Evolutionary conservation across 768 basidiomycete genomes (phyloP), one percentile per base, ranked within the genome.

Genomic region (Fibroporia radiculosa): DNA sequence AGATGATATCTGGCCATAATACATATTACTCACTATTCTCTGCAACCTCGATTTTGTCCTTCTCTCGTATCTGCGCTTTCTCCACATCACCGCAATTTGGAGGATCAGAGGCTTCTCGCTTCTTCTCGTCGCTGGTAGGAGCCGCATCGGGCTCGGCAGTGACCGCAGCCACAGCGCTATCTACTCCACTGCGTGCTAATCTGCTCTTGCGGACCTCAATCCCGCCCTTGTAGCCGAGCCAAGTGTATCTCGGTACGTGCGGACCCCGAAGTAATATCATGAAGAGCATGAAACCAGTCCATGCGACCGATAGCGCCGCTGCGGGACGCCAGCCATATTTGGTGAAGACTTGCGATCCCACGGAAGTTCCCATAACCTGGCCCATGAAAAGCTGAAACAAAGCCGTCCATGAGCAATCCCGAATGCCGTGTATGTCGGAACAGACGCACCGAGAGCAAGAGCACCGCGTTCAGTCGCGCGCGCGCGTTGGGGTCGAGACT

Each of bases 351-450:
- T 74, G 61, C 0, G 85, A 83, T 24, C 86, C 82, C 0, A 82
- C 80, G 0, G 83, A 72, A 0, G 87, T 89, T 14, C 89, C 89
- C 63, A 84, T 80, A 8, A 90, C 83, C 66, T 91, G 87, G 0
- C 89, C 89, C 19, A 85, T 71, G 61, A 88, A 87, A 24, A 84
- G 50, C 65, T 70, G 42, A 20, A 11, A 29, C n/a, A 19, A 5
- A 6, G 7, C 4, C 16, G 14, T 25, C 8, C 23, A 18, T 25
- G 23, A 12, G 40, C 27, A 32, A 27, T 40, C 22, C 18, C 23
- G 18, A 24, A 22, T 35, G 3, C 13, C 12, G 19, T 34, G 24
- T 16, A 22, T 16, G 13, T 10, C 35, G 11, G 19, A 26, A 59
- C 1, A 13, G 5, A 51, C 72, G 49, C 56, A 82, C 83, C 2